Percentiles rank a stretch among this genome's conserved stretches.
Evolutionary conservation across 768 basidiomycete genomes (phyloP).

Genomic region (Hydnomerulius pinastri): DNA sequence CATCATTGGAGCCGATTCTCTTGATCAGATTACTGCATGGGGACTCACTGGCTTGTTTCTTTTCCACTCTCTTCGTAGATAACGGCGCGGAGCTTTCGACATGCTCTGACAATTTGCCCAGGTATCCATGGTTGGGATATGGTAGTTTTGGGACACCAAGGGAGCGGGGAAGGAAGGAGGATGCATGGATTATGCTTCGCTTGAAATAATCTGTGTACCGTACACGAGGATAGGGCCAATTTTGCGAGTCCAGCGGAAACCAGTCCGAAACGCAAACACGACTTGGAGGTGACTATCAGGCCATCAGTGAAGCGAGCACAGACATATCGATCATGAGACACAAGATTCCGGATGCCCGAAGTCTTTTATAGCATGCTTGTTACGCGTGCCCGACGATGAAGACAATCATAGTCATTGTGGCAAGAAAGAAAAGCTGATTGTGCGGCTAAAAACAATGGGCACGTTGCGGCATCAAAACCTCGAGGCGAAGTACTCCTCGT

Average conservation of each 20-base stretch:
- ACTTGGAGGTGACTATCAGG: conserved; percentile 13
- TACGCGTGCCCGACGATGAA: conserved; percentile 23
- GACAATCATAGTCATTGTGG: conserved; percentile 4
- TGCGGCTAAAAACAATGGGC: conserved; percentile 11
- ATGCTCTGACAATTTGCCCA: conserved; percentile 17
- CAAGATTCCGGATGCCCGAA: conserved; percentile 8
- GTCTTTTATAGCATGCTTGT: conserved; percentile 26
- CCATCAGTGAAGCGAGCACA: conserved; percentile 16
- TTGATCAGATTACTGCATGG: conserved; percentile 2
- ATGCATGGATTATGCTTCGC: conserved; percentile 1
- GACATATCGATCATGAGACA: conserved; percentile 24
- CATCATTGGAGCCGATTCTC: conserved; percentile 10
- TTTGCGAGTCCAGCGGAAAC: conserved; percentile 24
- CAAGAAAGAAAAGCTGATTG: conserved; percentile 7
- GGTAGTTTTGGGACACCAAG: conserved; percentile 3
- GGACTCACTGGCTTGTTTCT: conserved; percentile 40
- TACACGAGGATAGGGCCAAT: conserved; percentile 32
- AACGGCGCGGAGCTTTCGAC: conserved; percentile 30
- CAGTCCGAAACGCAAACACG: conserved; percentile 30
- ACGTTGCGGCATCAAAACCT: conserved; percentile 26
- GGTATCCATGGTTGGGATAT: conserved; percentile 15
- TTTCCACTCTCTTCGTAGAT: conserved; percentile 45
- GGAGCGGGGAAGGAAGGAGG: conserved; percentile 8
- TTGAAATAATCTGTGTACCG: conserved; percentile 24
- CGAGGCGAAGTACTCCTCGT: conserved; percentile 2